Percentiles rank a stretch among this genome's conserved stretches.
Evolutionary conservation across 257 asterid species (phyloP).

Genomic region (Fraxinus excelsior): DNA sequence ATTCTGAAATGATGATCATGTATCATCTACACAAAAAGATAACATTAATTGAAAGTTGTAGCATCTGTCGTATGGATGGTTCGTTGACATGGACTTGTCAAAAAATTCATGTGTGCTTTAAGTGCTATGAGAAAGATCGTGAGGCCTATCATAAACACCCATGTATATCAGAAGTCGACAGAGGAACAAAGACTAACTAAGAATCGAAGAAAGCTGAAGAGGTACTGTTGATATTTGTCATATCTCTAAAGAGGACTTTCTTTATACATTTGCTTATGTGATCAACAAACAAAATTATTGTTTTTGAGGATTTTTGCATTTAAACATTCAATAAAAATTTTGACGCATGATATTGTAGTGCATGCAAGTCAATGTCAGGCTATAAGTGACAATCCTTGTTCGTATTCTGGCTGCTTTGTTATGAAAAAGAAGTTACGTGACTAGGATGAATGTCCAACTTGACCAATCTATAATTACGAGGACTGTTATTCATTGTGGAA

Average conservation of each 20-base stretch:
- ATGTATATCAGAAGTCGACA: too few species aligned
- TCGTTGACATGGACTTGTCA: conserved; percentile 24
- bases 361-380: conserved; percentile 45
- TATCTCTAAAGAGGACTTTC: too few species aligned
- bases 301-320: not conserved
- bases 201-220: too few species aligned
- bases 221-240: too few species aligned
- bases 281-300: too few species aligned
- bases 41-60: conserved; percentile 29
- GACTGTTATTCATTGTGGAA: conserved; percentile 41
- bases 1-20: too few species aligned
- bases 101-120: too few species aligned
- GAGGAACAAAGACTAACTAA: too few species aligned
- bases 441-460: conserved; percentile 28
- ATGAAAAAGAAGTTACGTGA: conserved; percentile 39
- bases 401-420: conserved; percentile 31
- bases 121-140: too few species aligned
- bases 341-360: conserved; percentile 32
- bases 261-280: too few species aligned
- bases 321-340: not conserved
- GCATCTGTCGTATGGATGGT: conserved; percentile 32
- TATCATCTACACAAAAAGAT: too few species aligned
- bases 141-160: too few species aligned
- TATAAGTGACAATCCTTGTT: conserved; percentile 34
- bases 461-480: conserved; percentile 34